A percentile compares a stretch with the other conserved stretches of the same genome.
phyloP scores from a whole-genome alignment of 2,329 filamentous ascomycete genomes.

The Xylaria sp. region DNA sequence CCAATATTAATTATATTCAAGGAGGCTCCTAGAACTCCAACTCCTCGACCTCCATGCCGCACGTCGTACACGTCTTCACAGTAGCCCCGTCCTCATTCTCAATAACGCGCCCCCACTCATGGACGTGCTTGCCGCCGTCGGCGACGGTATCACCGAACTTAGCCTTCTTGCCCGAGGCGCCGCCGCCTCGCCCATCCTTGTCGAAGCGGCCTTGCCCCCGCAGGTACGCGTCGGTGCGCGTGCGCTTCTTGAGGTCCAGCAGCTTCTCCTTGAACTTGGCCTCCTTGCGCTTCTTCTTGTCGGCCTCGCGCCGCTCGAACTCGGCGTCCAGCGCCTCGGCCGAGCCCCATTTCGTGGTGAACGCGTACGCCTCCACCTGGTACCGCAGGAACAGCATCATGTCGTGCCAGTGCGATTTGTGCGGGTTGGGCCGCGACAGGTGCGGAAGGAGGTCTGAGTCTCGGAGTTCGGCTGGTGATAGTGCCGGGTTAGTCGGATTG shows the following conservation, averaged over 20 bases:
- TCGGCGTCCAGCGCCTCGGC: conserved; percentile 85
- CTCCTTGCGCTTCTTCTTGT: conserved; percentile 86
- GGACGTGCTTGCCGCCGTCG: conserved; percentile 75
- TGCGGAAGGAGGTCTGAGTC: conserved; percentile 87
- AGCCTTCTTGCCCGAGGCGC: conserved; percentile 47
- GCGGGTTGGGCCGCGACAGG: conserved; percentile 87
- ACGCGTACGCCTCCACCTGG: conserved; percentile 93
- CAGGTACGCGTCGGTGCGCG: conserved; percentile 86
- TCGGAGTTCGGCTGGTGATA: conserved; percentile 76
- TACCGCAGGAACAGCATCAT: conserved; percentile 97
- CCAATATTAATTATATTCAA: not conserved
- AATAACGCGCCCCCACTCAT: conserved; percentile 80
- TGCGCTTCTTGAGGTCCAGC: conserved; percentile 89
- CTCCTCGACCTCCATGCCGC: conserved; percentile 81
- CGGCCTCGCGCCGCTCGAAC: conserved; percentile 77
- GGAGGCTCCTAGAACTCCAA: conserved; percentile 62
- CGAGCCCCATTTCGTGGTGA: conserved; percentile 86
- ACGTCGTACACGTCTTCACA: conserved; percentile 78
- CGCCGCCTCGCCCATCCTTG: conserved; percentile 44
- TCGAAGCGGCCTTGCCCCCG: conserved; percentile 64
- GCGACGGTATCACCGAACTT: conserved; percentile 80
- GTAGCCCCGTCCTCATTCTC: conserved; percentile 74
- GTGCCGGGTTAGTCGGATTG: not conserved
- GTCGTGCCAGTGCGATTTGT: conserved; percentile 95
- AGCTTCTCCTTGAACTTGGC: conserved; percentile 91